phyloP scores from a whole-genome alignment of 2,329 filamentous ascomycete genomes.

The Macroventuria anomochaeta region DNA sequence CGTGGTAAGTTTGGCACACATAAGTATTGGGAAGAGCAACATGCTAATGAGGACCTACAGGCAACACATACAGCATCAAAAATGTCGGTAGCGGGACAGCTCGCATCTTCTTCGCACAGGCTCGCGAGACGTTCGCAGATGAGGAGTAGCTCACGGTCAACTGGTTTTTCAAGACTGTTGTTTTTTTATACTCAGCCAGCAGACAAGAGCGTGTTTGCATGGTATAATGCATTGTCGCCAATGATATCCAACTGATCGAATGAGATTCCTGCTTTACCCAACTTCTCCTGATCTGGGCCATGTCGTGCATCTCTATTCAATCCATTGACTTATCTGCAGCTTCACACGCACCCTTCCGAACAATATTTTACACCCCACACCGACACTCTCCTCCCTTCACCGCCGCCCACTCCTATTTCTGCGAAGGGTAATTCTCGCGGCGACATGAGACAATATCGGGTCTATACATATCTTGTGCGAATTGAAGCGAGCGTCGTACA shows the following conservation, averaged over 20 bases:
- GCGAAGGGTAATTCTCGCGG: background rate
- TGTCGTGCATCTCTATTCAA: no score
- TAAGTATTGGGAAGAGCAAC: background rate
- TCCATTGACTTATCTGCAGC: no score
- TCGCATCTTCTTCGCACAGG: constrained; percentile 91
- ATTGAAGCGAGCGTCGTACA: constrained; percentile 2
- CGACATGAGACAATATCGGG: constrained; percentile 6
- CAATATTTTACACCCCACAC: background rate
- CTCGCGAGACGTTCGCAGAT: constrained; percentile 62
- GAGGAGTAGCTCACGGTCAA: constrained; percentile 16
- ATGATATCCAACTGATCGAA: background rate
- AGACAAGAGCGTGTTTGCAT: background rate
- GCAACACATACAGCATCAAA: constrained; percentile 90
- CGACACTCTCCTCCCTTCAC: background rate
- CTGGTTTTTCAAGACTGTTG: background rate
- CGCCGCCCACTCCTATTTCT: background rate
- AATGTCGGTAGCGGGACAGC: constrained; percentile 78
- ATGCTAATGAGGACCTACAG: constrained; percentile 54
- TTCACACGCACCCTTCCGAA: background rate
- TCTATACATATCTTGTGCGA: background rate
- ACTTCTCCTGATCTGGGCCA: background rate
- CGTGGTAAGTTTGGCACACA: constrained; percentile 72
- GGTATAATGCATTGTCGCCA: background rate
- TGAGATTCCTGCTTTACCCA: background rate
- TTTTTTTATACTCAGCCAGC: background rate